phyloP scores from a whole-genome alignment of 805 yeast genomes.

The Millerozyma acaciae region DNA sequence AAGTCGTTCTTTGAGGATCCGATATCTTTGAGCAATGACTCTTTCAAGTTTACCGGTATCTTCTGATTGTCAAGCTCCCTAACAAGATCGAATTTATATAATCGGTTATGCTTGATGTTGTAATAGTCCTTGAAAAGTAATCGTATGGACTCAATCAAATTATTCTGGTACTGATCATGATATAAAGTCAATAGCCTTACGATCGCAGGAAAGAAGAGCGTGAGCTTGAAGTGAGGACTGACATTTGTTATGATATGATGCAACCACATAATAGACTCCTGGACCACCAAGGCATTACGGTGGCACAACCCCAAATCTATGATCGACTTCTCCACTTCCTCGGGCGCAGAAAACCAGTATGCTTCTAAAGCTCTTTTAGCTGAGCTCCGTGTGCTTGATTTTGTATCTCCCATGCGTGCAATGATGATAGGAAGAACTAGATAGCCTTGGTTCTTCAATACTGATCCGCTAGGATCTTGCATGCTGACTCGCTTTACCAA shows the following conservation, averaged over 20 bases:
- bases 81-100: constrained; percentile 45
- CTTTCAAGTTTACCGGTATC: constrained; percentile 19
- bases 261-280: constrained; percentile 45
- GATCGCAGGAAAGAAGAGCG: constrained; percentile 22
- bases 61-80: constrained; percentile 35
- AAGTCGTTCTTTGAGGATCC: constrained; percentile 1
- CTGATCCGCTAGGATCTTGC: constrained; percentile 44
- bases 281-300: constrained; percentile 32
- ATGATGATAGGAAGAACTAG: constrained; percentile 51
- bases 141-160: constrained; percentile 15
- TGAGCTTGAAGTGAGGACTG: constrained; percentile 30
- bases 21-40: constrained; percentile 6
- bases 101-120: constrained; percentile 24
- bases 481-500: constrained; percentile 54
- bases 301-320: constrained; percentile 41
- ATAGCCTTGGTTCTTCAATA: constrained; percentile 39
- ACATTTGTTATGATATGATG: constrained; percentile 34
- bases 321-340: constrained; percentile 44
- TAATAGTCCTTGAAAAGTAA: constrained; percentile 25
- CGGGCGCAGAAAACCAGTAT: constrained; percentile 52
- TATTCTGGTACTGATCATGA: constrained; percentile 4
- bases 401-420: constrained; percentile 41
- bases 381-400: constrained; percentile 32
- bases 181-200: constrained; percentile 14
- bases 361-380: constrained; percentile 51